Evolutionary conservation across 2,329 filamentous ascomycete genomes (phyloP), one percentile per base, ranked within the genome.

Genomic region (Curvularia lunata): DNA sequence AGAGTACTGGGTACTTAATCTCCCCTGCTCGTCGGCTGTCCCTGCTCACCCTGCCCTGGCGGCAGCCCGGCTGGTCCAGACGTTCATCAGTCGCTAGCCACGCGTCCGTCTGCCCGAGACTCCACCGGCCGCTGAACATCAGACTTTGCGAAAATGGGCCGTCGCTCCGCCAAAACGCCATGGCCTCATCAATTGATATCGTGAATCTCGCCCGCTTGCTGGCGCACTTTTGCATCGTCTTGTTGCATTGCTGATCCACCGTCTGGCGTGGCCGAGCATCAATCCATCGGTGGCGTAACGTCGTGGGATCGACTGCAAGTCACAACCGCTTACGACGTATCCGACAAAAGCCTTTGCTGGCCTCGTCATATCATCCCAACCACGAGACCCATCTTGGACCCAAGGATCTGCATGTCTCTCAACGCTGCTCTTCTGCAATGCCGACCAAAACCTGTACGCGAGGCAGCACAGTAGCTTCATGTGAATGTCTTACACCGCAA

Each of bases 21-120:
- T 59, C 57, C 54, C 54, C 41, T 52, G 38, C 43, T 48, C 23
- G 37, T 30, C 27, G 27, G 5, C 27, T 30, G 7, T 30, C 49
- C 54, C 34, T 52, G 38, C 43, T 48, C 28, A 32, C 48, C 45
- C 28, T 48, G 47, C 45, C 43, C 42, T 43, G 51, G 58, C 58
- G 54, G 50, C 58, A 50, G 43, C 49, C 54, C 32, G 47, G 43
- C 38, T 51, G 51, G 58, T 58, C 50, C 54, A 37, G 51, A 52
- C 38, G 50, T 58, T 46, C 50, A 52, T 58, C 58, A 34, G 51
- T 49, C 47, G 51, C 50, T 54, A 58, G 58, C 58, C 58, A 61
- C 58, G 58, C 58, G 58, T 61, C 56, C 41, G 56, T 55, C 54
- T 53, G 42, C 45, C 54, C 34, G 28, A 38, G 42, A 30, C 58